Evolutionary conservation across 805 yeast genomes (phyloP), one percentile per base, ranked within the genome.

Genomic region (Hanseniaspora taiwanica): DNA sequence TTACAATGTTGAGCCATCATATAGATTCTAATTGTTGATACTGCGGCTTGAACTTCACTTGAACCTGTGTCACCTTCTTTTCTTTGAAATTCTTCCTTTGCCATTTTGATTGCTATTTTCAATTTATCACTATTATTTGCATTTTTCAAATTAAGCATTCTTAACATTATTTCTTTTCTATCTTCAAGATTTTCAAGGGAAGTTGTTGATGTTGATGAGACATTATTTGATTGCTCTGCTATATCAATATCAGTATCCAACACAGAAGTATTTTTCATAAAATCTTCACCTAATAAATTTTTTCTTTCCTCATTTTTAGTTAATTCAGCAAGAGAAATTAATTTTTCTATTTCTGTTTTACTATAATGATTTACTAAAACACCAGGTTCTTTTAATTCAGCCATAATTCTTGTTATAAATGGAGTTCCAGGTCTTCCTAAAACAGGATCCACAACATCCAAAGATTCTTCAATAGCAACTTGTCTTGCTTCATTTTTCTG

Each of bases 1-100:
- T 71, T 69, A 42, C 81, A 70, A 54, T 87, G 96, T 35, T 74
- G 71, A 65, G 83, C 83, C 46, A 83, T 66, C 47, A 74, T 77
- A 48, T 80, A 82, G 49, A 91, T 84, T 52, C 74, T 74, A 37
- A 84, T 78, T 0, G 97, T 85, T 64, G 79, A 64, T 21, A 83
- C 71, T 2, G 96, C 97, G 2, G 97, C 96, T 61, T 87, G 96
- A 20, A 87, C 96, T 62, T 89, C 97, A 40, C 94, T 76, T 2
- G 95, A 83, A 2, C 94, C 96, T 1, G 96, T 83, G 58, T 91
- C 97, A 40, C 94, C 95, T 36, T 78, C 85, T 47, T 71, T 69
- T 52, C 94, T 70, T 50, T 75, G 77, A 59, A 89, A 87, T 62
- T 89, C 96, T 49, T 71, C 63, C 38, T 75, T 68, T 1, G 96